These are phyloP conservation scores for Yamadazyma akitaensis DNA, from an alignment of 805 yeast genomes.

Conservation along the genomic window DNA sequence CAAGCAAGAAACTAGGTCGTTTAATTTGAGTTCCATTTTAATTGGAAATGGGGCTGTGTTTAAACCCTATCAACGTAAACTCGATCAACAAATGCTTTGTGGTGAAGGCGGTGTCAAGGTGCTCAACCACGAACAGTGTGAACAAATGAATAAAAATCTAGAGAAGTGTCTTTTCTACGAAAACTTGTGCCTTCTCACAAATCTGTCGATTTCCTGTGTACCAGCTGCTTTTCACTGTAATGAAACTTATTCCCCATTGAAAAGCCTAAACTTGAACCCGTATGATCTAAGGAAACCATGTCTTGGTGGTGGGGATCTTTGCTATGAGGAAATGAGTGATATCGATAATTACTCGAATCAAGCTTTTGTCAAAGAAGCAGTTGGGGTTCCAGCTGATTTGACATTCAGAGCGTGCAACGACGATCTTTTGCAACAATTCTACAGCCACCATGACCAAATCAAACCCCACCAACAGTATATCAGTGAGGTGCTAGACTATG, in stretches of 20 bases:
- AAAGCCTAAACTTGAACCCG: conserved; percentile 4
- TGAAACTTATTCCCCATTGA: conserved; percentile 5
- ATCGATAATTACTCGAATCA: conserved; percentile 49
- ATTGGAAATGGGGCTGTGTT: conserved; percentile 92
- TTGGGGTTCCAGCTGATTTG: conserved; percentile 48
- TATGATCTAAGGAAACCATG: conserved; percentile 13
- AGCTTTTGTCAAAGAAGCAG: conserved; percentile 46
- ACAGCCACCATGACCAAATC: conserved; percentile 53
- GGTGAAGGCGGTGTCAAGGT: conserved; percentile 38
- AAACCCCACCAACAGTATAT: conserved; percentile 61
- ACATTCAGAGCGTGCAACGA: conserved; percentile 38
- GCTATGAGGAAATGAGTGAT: conserved; percentile 48
- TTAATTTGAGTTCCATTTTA: conserved; percentile 67
- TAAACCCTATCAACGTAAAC: conserved; percentile 65
- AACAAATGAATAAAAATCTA: conserved; percentile 19
- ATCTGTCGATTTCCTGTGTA: conserved; percentile 3
- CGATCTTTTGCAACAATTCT: conserved; percentile 41
- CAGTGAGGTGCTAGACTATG: conserved; percentile 40
- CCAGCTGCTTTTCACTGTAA: conserved; percentile 8
- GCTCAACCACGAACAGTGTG: conserved; percentile 25
- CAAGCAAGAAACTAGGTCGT: conserved; percentile 31
- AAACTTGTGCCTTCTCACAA: background rate
- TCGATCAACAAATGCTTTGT: conserved; percentile 88
- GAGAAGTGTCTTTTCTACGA: conserved; percentile 1
- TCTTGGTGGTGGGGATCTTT: conserved; percentile 16